These are phyloP conservation scores for Biscutella laevigata DNA, from an alignment of 441 rosid species.

Conservation along the genomic window DNA sequence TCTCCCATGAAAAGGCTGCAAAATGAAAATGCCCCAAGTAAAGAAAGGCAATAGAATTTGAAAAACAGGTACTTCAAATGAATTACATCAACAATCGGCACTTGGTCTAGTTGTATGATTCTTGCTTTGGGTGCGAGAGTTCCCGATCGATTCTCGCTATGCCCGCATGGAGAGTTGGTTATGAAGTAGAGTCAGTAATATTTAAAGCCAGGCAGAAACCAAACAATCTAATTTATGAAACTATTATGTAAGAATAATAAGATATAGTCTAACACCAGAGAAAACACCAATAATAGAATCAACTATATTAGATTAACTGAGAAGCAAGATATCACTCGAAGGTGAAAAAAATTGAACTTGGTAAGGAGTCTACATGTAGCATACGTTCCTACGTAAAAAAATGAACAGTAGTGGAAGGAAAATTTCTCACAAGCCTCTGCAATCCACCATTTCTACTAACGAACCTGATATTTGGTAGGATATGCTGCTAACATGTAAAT, in stretches of 20 bases:
- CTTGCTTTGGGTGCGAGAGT: constrained; percentile 87
- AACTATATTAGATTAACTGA: background rate
- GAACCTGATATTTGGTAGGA: background rate
- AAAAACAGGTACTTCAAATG: background rate
- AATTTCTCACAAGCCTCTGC: background rate
- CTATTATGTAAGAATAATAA: background rate
- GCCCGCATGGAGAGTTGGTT: constrained; percentile 1
- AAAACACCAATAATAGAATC: background rate
- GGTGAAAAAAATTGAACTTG: background rate
- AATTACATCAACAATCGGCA: constrained; percentile 4
- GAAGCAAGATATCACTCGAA: background rate
- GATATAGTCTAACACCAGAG: background rate
- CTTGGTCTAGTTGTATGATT: constrained; percentile 80
- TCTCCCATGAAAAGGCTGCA: constrained; percentile 5
- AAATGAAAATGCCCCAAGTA: background rate
- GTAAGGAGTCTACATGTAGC: background rate
- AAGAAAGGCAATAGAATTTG: background rate
- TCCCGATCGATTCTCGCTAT: constrained; percentile 40
- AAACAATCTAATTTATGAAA: background rate
- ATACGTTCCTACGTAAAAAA: background rate
- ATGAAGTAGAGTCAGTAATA: background rate
- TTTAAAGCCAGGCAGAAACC: background rate
- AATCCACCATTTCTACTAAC: background rate
- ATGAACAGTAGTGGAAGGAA: background rate
- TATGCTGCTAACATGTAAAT: background rate